Percentiles rank a stretch among this genome's conserved stretches.
phyloP scores from a whole-genome alignment of 768 basidiomycete genomes.

The Tephrocybe sp. region DNA sequence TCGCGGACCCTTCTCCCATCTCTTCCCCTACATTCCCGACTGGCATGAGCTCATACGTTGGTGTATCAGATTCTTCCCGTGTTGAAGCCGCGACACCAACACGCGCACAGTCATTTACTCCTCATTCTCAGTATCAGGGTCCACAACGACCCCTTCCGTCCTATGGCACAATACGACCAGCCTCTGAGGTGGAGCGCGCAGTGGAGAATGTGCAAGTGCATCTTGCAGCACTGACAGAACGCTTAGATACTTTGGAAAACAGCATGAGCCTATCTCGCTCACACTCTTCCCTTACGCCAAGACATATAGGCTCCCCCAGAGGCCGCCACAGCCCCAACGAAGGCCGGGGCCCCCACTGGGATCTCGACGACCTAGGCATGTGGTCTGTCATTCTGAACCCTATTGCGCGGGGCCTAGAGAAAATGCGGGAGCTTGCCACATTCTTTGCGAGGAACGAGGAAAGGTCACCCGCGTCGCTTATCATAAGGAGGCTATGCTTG shows the following conservation, averaged over 20 bases:
- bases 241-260: conserved; percentile 70
- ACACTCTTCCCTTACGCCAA: conserved; percentile 37
- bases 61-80: conserved; percentile 40
- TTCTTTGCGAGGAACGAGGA: conserved; percentile 63
- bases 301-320: conserved; percentile 37
- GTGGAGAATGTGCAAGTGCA: conserved; percentile 81
- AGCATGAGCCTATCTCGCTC: conserved; percentile 39
- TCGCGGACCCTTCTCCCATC: conserved; percentile 45
- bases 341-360: conserved; percentile 49
- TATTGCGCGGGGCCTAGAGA: conserved; percentile 48
- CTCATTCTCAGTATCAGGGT: conserved; percentile 34
- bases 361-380: conserved; percentile 80
- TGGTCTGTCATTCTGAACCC: conserved; percentile 78
- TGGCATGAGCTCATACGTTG: conserved; percentile 34
- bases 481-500: conserved; percentile 73
- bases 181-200: conserved; percentile 67
- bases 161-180: conserved; percentile 40
- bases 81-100: conserved; percentile 37
- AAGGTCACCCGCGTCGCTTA: conserved; percentile 63
- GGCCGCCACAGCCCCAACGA: conserved; percentile 45
- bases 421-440: conserved; percentile 46
- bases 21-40: conserved; percentile 41
- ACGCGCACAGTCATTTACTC: conserved; percentile 28
- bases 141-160: conserved; percentile 33
- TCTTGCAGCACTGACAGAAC: conserved; percentile 78